phyloP scores from a whole-genome alignment of 108 stramenopile species.

The Nitzschia sp. region DNA sequence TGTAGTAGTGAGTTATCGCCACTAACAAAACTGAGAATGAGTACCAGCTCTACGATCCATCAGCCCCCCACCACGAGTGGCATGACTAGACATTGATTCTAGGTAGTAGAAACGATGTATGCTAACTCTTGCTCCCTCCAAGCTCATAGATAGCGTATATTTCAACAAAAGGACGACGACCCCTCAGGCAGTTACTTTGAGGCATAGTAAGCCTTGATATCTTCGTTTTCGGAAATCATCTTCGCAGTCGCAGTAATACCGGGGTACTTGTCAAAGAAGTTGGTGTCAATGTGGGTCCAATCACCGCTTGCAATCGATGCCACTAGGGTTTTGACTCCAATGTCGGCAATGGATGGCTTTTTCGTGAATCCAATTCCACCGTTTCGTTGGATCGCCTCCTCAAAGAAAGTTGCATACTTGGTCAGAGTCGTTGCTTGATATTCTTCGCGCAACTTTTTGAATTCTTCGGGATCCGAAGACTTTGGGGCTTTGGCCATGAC shows the following conservation, averaged over 20 bases:
- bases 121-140: too few species aligned
- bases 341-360: neutral
- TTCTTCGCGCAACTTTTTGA: slow-evolving; percentile 13
- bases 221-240: slow-evolving; percentile 1
- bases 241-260: slow-evolving; percentile 22
- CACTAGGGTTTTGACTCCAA: neutral
- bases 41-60: too few species aligned
- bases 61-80: too few species aligned
- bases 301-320: neutral
- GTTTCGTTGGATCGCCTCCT: slow-evolving; percentile 15
- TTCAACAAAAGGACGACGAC: too few species aligned
- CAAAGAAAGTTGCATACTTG: slow-evolving; percentile 10
- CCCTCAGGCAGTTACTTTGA: too few species aligned
- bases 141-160: too few species aligned
- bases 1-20: too few species aligned
- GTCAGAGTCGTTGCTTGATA: slow-evolving; percentile 7
- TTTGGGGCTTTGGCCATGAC: slow-evolving; percentile 10
- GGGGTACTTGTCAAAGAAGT: slow-evolving; percentile 25
- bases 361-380: neutral
- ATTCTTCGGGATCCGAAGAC: slow-evolving; percentile 1
- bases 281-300: slow-evolving; percentile 19
- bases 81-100: too few species aligned
- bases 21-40: too few species aligned
- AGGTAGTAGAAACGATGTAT: too few species aligned
- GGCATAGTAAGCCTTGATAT: slow-evolving; percentile 22